Evolutionary conservation across 2,329 filamentous ascomycete genomes (phyloP).

Genomic region (Drechslerella dactyloides): DNA sequence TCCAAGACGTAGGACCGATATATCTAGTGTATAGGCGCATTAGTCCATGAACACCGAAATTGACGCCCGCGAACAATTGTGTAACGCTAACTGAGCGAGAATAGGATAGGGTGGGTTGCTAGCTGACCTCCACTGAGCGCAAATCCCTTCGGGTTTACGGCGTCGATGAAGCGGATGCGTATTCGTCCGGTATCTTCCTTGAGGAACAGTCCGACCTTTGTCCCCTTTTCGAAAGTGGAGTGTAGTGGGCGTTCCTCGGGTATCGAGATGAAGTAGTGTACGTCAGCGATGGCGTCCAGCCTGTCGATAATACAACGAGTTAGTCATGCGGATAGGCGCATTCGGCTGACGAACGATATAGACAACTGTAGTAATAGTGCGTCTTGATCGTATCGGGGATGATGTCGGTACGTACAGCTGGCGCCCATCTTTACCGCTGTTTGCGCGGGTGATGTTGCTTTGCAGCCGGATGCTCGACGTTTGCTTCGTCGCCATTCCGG

Average conservation of each 20-base stretch:
- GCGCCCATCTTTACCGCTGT: constrained; percentile 47
- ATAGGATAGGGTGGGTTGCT: constrained; percentile 28
- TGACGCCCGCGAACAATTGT: background rate
- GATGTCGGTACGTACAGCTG: constrained; percentile 32
- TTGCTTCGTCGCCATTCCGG: constrained; percentile 23
- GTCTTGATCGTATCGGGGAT: too few species aligned
- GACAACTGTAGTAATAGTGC: background rate
- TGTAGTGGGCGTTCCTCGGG: constrained; percentile 46
- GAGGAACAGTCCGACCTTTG: constrained; percentile 38
- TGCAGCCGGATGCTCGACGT: constrained; percentile 35
- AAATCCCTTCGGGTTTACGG: constrained; percentile 31
- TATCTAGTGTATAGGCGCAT: constrained; percentile 15
- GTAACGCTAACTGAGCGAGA: constrained; percentile 8
- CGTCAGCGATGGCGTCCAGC: constrained; percentile 45
- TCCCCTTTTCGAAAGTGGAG: constrained; percentile 41
- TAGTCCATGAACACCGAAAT: background rate
- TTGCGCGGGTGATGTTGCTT: constrained; percentile 48
- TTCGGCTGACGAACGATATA: background rate
- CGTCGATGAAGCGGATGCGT: constrained; percentile 36
- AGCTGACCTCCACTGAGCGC: constrained; percentile 44
- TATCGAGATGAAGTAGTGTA: constrained; percentile 47
- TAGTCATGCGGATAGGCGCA: background rate
- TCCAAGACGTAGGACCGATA: constrained; percentile 33
- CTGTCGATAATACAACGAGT: constrained; percentile 1
- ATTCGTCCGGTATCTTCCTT: constrained; percentile 47